Conservation (phyloP, 805 yeast genomes). For the Spencermartinsiella europaea region DNA sequence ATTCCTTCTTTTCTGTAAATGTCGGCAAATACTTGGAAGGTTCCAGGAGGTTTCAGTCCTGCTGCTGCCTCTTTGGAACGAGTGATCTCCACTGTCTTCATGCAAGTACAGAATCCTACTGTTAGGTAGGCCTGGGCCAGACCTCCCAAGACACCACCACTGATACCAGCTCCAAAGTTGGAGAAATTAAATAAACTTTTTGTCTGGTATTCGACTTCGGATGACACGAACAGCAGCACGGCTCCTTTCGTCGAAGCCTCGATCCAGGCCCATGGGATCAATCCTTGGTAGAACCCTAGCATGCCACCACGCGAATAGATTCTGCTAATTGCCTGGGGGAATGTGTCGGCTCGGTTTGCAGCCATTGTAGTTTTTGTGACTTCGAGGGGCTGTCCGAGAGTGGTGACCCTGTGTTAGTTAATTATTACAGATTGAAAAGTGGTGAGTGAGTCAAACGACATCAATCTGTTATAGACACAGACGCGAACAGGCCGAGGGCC, state of each 20-base stretch:
- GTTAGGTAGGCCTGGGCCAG: constrained; percentile 93
- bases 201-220: constrained; percentile 82
- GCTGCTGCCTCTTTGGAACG: constrained; percentile 67
- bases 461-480: too few species aligned
- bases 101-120: constrained; percentile 97
- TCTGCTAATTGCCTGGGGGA: constrained; percentile 60
- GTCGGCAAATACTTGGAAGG: constrained; percentile 81
- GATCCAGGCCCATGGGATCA: constrained; percentile 99
- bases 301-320: constrained; percentile 95
- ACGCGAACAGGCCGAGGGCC: too few species aligned
- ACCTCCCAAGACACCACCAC: constrained; percentile 96
- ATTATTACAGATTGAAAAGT: background rate
- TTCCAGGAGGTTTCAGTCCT: constrained; percentile 67
- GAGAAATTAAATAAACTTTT: constrained; percentile 49
- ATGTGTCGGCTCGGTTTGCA: constrained; percentile 73
- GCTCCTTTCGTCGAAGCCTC: constrained; percentile 99
- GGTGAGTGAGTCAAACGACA: too few species aligned
- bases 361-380: constrained; percentile 98
- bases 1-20: constrained; percentile 84
- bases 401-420: constrained; percentile 50
- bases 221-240: constrained; percentile 82
- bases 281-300: constrained; percentile 90
- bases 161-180: constrained; percentile 80
- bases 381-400: constrained; percentile 95
- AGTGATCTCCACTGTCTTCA: constrained; percentile 98